Percentiles rank a stretch among this genome's conserved stretches.
Evolutionary conservation across 2,329 filamentous ascomycete species (phyloP).

Genomic region (Graphium sp.): DNA sequence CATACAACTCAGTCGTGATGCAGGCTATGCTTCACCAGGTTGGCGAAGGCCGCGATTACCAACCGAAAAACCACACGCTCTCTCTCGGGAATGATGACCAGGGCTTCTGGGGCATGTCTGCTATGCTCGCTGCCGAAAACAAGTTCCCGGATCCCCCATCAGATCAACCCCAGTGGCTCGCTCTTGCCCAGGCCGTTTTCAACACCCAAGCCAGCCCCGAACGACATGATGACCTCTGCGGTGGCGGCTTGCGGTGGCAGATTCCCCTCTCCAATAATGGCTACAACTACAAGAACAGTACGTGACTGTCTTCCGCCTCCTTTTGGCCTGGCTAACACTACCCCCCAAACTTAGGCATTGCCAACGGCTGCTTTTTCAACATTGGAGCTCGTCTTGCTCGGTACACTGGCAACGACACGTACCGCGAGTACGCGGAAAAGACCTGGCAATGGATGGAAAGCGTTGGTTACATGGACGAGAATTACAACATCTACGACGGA

Average conservation of each 20-base stretch:
- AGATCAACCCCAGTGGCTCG: conserved; percentile 40
- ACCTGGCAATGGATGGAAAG: conserved; percentile 37
- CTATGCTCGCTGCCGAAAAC: conserved; percentile 49
- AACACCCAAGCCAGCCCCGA: conserved; percentile 40
- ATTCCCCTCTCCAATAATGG: conserved; percentile 59
- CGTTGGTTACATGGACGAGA: conserved; percentile 33
- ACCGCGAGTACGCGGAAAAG: conserved; percentile 38
- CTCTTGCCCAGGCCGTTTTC: conserved; percentile 54
- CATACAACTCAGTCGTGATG: conserved; percentile 42
- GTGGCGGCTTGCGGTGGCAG: conserved; percentile 62
- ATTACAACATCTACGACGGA: conserved; percentile 44
- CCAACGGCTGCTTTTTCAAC: conserved; percentile 48
- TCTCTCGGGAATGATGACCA: conserved; percentile 55
- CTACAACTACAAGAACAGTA: conserved; percentile 59
- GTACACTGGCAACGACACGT: conserved; percentile 51
- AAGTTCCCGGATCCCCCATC: conserved; percentile 41
- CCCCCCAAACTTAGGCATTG: conserved; percentile 29
- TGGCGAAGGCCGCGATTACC: conserved; percentile 38
- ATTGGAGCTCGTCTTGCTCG: conserved; percentile 51
- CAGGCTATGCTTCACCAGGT: conserved; percentile 40
- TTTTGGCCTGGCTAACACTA: neutral
- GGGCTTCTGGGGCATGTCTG: conserved; percentile 52
- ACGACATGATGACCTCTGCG: conserved; percentile 48
- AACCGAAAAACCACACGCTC: conserved; percentile 40
- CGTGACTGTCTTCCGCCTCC: conserved; percentile 6